phyloP scores from a whole-genome alignment of 225 moss, liverwort and hornwort genomes.

The Climacium dendroides region DNA sequence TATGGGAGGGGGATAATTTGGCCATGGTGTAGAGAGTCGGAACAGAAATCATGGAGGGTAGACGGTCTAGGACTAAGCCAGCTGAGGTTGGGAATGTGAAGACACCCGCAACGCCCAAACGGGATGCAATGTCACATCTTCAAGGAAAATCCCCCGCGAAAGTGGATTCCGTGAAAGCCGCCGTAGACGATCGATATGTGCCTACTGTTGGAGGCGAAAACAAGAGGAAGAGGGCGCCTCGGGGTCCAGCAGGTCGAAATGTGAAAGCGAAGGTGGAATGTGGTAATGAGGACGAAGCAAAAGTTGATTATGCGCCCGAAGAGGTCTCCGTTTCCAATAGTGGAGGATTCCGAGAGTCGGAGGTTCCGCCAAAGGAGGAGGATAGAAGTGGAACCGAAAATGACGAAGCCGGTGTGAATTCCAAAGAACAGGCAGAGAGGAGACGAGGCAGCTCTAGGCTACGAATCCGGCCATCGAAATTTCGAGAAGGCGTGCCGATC shows the following conservation, averaged over 20 bases:
- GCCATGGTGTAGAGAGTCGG: not conserved
- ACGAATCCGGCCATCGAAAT: slow-evolving; percentile 34
- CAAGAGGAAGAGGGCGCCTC: slow-evolving; percentile 78
- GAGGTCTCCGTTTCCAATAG: slow-evolving; percentile 23
- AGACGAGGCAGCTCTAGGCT: slow-evolving; percentile 33
- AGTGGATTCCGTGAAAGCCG: not conserved
- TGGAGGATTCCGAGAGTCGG: not conserved
- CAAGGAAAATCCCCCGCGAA: not conserved
- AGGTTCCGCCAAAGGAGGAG: not conserved
- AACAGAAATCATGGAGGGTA: slow-evolving; percentile 30
- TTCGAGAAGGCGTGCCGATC: slow-evolving; percentile 22
- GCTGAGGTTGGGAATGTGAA: not conserved
- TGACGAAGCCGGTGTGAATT: slow-evolving; percentile 16
- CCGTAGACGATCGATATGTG: slow-evolving; percentile 34
- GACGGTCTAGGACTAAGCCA: slow-evolving; percentile 34
- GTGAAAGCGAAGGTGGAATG: slow-evolving; percentile 26
- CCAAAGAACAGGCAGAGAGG: slow-evolving; percentile 14
- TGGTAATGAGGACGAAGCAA: slow-evolving; percentile 8
- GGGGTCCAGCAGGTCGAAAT: slow-evolving; percentile 49
- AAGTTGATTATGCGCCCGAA: not conserved
- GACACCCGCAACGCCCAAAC: not conserved
- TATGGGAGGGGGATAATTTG: not conserved
- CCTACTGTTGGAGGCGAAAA: slow-evolving; percentile 64
- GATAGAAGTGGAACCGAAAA: slow-evolving; percentile 5
- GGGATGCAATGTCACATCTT: not conserved